These are phyloP conservation scores for Ophiostoma sp. DNA, from an alignment of 2,329 filamentous ascomycete genomes.

Conservation along the genomic window DNA sequence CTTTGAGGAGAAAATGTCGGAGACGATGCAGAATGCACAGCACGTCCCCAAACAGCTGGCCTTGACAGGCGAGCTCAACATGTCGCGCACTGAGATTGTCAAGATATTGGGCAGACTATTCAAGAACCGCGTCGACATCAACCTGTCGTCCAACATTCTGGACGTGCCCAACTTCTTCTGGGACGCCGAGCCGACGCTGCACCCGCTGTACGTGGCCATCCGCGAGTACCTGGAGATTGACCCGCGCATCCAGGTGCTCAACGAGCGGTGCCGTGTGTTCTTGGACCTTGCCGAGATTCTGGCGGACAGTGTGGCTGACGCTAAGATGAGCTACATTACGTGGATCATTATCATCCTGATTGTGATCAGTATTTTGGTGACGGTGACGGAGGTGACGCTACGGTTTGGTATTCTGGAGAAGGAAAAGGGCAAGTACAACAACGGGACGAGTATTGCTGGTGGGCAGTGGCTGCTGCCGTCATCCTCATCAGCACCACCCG, in stretches of 20 bases:
- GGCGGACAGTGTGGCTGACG: conserved; percentile 86
- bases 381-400: conserved; percentile 82
- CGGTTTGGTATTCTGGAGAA: conserved; percentile 73
- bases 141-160: conserved; percentile 93
- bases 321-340: conserved; percentile 93
- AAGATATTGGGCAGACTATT: conserved; percentile 88
- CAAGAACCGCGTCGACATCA: conserved; percentile 93
- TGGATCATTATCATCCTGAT: conserved; percentile 99
- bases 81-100: conserved; percentile 89
- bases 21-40: conserved; percentile 91
- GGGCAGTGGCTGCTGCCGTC: not conserved
- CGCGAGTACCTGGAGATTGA: conserved; percentile 98
- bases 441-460: not conserved
- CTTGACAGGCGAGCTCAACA: conserved; percentile 83
- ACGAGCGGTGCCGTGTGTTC: conserved; percentile 95
- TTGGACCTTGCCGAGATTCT: conserved; percentile 94
- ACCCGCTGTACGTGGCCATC: conserved; percentile 90
- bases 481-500: not conserved
- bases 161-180: conserved; percentile 98
- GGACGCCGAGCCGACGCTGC: conserved; percentile 92
- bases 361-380: conserved; percentile 85
- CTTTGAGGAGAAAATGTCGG: conserved; percentile 94
- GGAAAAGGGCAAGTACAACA: conserved; percentile 39
- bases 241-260: conserved; percentile 91
- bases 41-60: conserved; percentile 87